phyloP scores from a whole-genome alignment of 2,329 filamentous ascomycete genomes.

The Cladorrhinum sp. region DNA sequence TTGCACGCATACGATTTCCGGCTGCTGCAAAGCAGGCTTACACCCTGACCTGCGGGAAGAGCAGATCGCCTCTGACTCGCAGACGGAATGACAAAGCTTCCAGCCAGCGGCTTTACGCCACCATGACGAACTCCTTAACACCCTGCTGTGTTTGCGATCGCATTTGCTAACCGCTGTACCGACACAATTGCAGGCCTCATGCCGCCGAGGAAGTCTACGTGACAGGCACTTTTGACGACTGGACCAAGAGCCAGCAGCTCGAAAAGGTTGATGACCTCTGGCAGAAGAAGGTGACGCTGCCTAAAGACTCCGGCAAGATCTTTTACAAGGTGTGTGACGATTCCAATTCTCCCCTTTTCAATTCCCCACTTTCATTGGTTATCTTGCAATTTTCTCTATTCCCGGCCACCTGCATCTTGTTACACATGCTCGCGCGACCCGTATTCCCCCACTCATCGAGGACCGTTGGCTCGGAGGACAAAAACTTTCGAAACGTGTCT shows the following conservation, averaged over 20 bases:
- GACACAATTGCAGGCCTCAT: conserved; percentile 64
- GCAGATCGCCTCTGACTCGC: conserved; percentile 14
- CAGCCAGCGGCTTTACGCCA: conserved; percentile 13
- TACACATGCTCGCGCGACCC: neutral
- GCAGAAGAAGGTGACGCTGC: conserved; percentile 75
- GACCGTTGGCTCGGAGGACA: neutral
- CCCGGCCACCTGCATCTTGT: neutral
- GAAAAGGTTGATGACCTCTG: conserved; percentile 72
- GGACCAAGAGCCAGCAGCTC: conserved; percentile 82
- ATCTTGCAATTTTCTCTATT: neutral
- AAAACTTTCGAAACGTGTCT: neutral
- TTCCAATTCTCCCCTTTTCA: conserved; percentile 3
- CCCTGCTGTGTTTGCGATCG: conserved; percentile 19
- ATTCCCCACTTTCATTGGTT: neutral
- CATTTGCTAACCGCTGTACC: conserved; percentile 18
- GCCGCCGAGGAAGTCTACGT: conserved; percentile 85
- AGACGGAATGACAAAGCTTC: conserved; percentile 11
- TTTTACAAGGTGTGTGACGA: conserved; percentile 79
- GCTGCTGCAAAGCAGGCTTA: neutral
- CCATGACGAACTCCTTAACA: conserved; percentile 13
- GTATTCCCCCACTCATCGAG: neutral
- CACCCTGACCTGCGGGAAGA: neutral
- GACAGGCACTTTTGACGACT: conserved; percentile 93
- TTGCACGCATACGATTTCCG: neutral
- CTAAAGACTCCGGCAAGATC: conserved; percentile 67